Conservation (phyloP, 345 rosid species). For the Arabidopsis suecica region DNA sequence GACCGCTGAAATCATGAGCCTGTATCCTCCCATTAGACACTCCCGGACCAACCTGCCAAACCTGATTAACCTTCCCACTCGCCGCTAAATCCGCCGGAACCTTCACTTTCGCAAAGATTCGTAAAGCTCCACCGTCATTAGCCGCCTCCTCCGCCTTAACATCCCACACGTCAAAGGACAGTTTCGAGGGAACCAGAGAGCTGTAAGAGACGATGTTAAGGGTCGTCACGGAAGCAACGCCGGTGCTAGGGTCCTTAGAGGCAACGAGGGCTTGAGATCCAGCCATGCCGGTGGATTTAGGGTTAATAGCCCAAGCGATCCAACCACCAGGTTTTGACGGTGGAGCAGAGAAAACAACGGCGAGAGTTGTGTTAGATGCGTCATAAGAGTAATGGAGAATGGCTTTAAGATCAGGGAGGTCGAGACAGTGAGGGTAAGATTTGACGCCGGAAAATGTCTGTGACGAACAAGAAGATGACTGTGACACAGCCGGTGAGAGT, state of each 20-base stretch:
- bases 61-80: slow-evolving; percentile 62
- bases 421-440: slow-evolving; percentile 60
- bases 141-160: slow-evolving; percentile 54
- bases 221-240: slow-evolving; percentile 52
- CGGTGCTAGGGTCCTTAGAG: slow-evolving; percentile 46
- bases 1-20: slow-evolving; percentile 41
- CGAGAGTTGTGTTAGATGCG: slow-evolving; percentile 63
- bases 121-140: slow-evolving; percentile 46
- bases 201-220: slow-evolving; percentile 51
- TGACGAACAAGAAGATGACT: slow-evolving; percentile 58
- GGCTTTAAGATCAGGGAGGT: slow-evolving; percentile 68
- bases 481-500: slow-evolving; percentile 58
- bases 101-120: slow-evolving; percentile 69
- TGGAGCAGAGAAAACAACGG: slow-evolving; percentile 65
- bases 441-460: slow-evolving; percentile 54
- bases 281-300: slow-evolving; percentile 65
- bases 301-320: slow-evolving; percentile 87
- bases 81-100: slow-evolving; percentile 63
- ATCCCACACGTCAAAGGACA: slow-evolving; percentile 76
- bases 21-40: slow-evolving; percentile 39
- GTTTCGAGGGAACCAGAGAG: slow-evolving; percentile 43
- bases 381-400: slow-evolving; percentile 78
- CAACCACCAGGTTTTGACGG: slow-evolving; percentile 64
- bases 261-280: slow-evolving; percentile 77
- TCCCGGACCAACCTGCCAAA: slow-evolving; percentile 84